Percentiles rank a stretch among this genome's conserved stretches.
phyloP scores from a whole-genome alignment of 257 asterid genomes.

The Mitragyna speciosa region DNA sequence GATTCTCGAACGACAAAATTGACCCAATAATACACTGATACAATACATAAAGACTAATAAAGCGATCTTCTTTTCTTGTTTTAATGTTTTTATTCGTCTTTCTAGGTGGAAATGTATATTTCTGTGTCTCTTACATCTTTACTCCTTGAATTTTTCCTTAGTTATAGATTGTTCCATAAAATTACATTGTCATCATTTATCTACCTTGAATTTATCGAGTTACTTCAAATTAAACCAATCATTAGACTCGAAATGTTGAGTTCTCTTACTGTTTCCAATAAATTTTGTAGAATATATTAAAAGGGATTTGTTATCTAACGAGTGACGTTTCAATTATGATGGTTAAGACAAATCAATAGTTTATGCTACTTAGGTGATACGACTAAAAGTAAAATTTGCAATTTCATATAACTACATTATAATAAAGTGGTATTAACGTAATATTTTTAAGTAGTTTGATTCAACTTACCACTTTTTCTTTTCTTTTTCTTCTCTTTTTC shows the following conservation, averaged over 20 bases:
- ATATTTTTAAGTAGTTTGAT: neutral
- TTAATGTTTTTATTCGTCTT: neutral
- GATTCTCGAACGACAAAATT: neutral
- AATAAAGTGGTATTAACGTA: neutral
- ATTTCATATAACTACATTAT: too few relatives aligned
- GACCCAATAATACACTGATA: neutral
- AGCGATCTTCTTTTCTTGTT: neutral
- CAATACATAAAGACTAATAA: neutral
- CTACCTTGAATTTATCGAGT: neutral
- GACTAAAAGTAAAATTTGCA: neutral
- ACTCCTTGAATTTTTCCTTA: too few relatives aligned
- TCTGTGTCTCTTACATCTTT: too few relatives aligned
- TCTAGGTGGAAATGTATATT: neutral
- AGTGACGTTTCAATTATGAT: too few relatives aligned
- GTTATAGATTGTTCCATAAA: too few relatives aligned
- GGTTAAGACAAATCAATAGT: neutral
- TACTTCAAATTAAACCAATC: neutral
- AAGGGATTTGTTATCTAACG: too few relatives aligned
- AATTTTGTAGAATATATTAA: too few relatives aligned
- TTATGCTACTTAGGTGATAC: too few relatives aligned
- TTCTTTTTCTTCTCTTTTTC: too few relatives aligned
- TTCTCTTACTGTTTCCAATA: neutral
- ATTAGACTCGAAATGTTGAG: neutral
- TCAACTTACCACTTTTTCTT: neutral
- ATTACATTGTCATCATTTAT: neutral